These are phyloP conservation scores for Cladobotryum mycophilum DNA, from an alignment of 2,329 filamentous ascomycete genomes.

Conservation along the genomic window DNA sequence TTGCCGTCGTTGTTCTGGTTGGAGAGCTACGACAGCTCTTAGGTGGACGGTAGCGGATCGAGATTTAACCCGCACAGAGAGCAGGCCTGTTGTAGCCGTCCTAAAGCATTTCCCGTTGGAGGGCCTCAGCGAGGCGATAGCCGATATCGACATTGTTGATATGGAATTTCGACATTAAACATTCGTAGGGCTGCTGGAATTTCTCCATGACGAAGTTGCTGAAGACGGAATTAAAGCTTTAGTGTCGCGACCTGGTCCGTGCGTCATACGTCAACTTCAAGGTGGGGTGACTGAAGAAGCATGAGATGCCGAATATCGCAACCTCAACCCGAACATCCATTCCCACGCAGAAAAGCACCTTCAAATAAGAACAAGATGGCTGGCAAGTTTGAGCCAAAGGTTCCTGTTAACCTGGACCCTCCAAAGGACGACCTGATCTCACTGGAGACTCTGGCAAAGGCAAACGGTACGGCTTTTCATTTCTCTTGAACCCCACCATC, in stretches of 20 bases:
- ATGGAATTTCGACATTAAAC: neutral
- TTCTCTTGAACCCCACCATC: neutral
- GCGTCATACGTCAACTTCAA: slow-evolving; percentile 5
- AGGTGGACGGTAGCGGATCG: slow-evolving; percentile 22
- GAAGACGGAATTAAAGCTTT: neutral
- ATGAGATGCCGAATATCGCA: neutral
- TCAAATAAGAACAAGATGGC: slow-evolving; percentile 36
- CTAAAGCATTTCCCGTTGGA: slow-evolving; percentile 25
- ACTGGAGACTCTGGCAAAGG: slow-evolving; percentile 70
- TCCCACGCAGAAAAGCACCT: too few species aligned
- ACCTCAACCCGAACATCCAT: too few species aligned
- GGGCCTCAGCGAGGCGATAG: slow-evolving; percentile 28
- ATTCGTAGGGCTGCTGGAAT: neutral
- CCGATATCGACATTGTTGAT: slow-evolving; percentile 27
- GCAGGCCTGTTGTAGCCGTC: slow-evolving; percentile 22
- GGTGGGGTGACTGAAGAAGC: slow-evolving; percentile 5
- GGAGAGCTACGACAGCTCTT: slow-evolving; percentile 24
- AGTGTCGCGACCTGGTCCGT: slow-evolving; percentile 11
- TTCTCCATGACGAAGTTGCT: slow-evolving; percentile 8
- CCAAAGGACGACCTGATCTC: slow-evolving; percentile 86
- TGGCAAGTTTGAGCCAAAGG: slow-evolving; percentile 72
- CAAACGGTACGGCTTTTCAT: slow-evolving; percentile 59
- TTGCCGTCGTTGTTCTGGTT: slow-evolving; percentile 21
- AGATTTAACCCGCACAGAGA: slow-evolving; percentile 28
- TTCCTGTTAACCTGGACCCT: slow-evolving; percentile 65